Percentiles rank a stretch among this genome's conserved stretches.
These are phyloP conservation scores for Cladosporium cucumerinum DNA, from an alignment of 2,329 filamentous ascomycete genomes.

Conservation along the genomic window DNA sequence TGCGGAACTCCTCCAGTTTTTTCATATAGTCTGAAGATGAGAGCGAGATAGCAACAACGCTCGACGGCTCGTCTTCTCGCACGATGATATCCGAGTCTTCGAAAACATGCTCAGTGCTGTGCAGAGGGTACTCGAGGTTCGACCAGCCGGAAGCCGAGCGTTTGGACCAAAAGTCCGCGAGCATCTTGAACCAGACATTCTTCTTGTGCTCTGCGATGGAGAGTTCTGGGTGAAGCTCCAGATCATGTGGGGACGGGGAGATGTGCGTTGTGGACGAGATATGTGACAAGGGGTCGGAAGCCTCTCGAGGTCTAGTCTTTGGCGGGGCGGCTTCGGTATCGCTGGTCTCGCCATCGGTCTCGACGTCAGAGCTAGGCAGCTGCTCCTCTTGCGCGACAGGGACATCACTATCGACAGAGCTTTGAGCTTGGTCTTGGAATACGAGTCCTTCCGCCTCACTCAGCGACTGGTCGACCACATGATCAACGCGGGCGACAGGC, in stretches of 20 bases:
- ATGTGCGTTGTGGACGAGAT: constrained; percentile 54
- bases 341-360: constrained; percentile 49
- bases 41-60: constrained; percentile 87
- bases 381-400: not conserved
- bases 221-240: constrained; percentile 56
- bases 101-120: constrained; percentile 85
- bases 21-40: constrained; percentile 81
- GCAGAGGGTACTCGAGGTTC: constrained; percentile 83
- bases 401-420: not conserved
- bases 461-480: constrained; percentile 2
- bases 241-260: constrained; percentile 52
- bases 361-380: constrained; percentile 18
- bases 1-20: constrained; percentile 69
- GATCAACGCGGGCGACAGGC: constrained; percentile 9
- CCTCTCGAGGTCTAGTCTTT: constrained; percentile 63
- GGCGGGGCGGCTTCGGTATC: constrained; percentile 68
- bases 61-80: constrained; percentile 94
- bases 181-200: constrained; percentile 87
- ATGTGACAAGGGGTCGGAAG: constrained; percentile 30
- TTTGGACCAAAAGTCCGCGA: constrained; percentile 98
- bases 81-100: constrained; percentile 96
- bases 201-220: constrained; percentile 91
- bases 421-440: constrained; percentile 6
- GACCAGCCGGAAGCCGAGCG: constrained; percentile 93
- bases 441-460: not conserved